A percentile compares a stretch with the other conserved stretches of the same genome.
Evolutionary conservation across 2,329 filamentous ascomycete genomes (phyloP).

Genomic region (Aspergillus eucalypticola): DNA sequence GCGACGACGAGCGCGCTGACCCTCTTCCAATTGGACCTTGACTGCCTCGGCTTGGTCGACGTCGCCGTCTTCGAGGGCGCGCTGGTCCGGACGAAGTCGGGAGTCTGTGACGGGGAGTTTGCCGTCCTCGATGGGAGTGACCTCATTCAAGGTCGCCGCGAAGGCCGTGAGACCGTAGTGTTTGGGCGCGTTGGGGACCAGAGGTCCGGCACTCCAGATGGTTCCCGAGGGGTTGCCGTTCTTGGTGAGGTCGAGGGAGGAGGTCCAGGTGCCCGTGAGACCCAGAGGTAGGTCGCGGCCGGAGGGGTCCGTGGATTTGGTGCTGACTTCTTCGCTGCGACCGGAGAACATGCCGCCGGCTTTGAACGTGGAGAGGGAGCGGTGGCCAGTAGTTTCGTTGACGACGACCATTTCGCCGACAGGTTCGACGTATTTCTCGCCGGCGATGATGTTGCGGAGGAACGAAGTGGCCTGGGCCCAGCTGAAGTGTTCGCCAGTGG

Average conservation of each 20-base stretch:
- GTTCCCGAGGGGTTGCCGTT: constrained; percentile 62
- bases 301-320: constrained; percentile 68
- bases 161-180: constrained; percentile 89
- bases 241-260: constrained; percentile 65
- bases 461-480: constrained; percentile 90
- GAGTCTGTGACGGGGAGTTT: constrained; percentile 80
- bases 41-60: constrained; percentile 79
- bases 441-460: constrained; percentile 92
- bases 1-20: constrained; percentile 72
- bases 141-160: constrained; percentile 81
- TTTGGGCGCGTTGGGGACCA: constrained; percentile 76
- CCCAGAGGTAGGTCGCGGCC: constrained; percentile 67
- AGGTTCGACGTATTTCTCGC: constrained; percentile 96
- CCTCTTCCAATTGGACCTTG: constrained; percentile 83
- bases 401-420: constrained; percentile 83
- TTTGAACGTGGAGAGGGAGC: constrained; percentile 87
- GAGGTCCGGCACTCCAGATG: constrained; percentile 74
- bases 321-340: constrained; percentile 82
- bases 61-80: constrained; percentile 76
- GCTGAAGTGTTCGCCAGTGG: constrained; percentile 77
- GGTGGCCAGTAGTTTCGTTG: constrained; percentile 81
- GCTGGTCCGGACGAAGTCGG: constrained; percentile 82
- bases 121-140: constrained; percentile 74
- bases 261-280: constrained; percentile 82
- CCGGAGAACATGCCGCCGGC: constrained; percentile 97